Percentiles rank a stretch among this genome's conserved stretches.
Evolutionary conservation across 352 stramenopile species (phyloP).

Genomic region (Peronospora destructor): DNA sequence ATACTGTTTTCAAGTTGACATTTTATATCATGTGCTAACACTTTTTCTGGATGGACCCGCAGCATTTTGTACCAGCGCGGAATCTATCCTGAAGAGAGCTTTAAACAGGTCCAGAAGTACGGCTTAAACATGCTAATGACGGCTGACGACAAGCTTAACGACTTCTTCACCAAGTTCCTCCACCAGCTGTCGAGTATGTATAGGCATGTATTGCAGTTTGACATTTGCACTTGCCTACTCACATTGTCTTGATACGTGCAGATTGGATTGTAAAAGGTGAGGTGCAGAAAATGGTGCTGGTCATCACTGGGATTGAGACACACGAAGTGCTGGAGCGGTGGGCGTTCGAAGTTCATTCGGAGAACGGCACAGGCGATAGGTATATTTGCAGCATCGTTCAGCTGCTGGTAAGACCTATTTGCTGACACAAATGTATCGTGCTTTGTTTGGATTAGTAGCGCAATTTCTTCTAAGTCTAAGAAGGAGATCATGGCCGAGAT

Average conservation of each 20-base stretch:
- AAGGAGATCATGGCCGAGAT: slow-evolving; percentile 98
- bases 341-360: slow-evolving; percentile 95
- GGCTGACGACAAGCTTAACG: slow-evolving; percentile 91
- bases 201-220: not conserved
- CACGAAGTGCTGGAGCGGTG: slow-evolving; percentile 97
- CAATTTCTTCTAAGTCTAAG: slow-evolving; percentile 48
- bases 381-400: slow-evolving; percentile 15
- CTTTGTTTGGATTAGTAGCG: slow-evolving; percentile 15
- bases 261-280: slow-evolving; percentile 93
- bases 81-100: slow-evolving; percentile 99
- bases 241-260: slow-evolving; percentile 11
- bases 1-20: not conserved
- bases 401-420: not conserved
- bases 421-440: not conserved
- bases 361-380: slow-evolving; percentile 34
- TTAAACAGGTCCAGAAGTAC: slow-evolving; percentile 96
- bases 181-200: slow-evolving; percentile 78
- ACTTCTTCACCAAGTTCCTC: slow-evolving; percentile 94
- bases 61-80: slow-evolving; percentile 92
- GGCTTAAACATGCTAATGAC: slow-evolving; percentile 97
- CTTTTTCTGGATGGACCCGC: not conserved
- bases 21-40: slow-evolving; percentile 2
- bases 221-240: slow-evolving; percentile 2
- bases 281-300: slow-evolving; percentile 96
- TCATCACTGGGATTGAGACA: slow-evolving; percentile 95